These are phyloP conservation scores for Naganishia onofrii DNA, from an alignment of 768 basidiomycete genomes.

Conservation along the genomic window DNA sequence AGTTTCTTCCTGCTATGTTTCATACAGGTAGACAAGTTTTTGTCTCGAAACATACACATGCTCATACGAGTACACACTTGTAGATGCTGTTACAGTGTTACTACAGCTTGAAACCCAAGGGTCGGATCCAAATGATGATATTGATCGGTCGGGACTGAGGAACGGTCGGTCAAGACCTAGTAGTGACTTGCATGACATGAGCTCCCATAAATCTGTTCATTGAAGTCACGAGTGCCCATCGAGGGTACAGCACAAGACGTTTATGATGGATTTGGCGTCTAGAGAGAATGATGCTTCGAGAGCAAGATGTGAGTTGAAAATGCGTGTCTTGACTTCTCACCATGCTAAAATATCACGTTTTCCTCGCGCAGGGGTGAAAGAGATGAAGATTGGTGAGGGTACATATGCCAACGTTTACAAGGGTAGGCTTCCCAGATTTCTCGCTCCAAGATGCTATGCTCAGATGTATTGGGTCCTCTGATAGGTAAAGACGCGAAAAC, in stretches of 20 bases:
- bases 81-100: too few relatives aligned
- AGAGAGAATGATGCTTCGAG: constrained; percentile 27
- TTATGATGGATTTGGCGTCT: constrained; percentile 20
- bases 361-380: constrained; percentile 52
- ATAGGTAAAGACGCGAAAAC: constrained; percentile 33
- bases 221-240: not conserved
- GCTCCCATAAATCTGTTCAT: too few relatives aligned
- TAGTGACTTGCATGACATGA: too few relatives aligned
- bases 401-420: constrained; percentile 94
- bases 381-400: constrained; percentile 62
- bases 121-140: constrained; percentile 18
- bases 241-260: not conserved
- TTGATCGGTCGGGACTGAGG: constrained; percentile 7
- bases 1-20: not conserved
- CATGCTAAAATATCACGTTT: not conserved
- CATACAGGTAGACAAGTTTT: not conserved
- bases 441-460: not conserved
- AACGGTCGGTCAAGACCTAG: too few relatives aligned
- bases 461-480: too few relatives aligned
- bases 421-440: constrained; percentile 57
- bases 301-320: constrained; percentile 20
- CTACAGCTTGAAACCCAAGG: not conserved
- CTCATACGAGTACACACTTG: too few relatives aligned
- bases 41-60: not conserved
- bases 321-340: too few relatives aligned